Percentiles rank a stretch among this genome's conserved stretches.
Evolutionary conservation across 139 green algal species (phyloP).

Genomic region (Spirogloea muscicola): DNA sequence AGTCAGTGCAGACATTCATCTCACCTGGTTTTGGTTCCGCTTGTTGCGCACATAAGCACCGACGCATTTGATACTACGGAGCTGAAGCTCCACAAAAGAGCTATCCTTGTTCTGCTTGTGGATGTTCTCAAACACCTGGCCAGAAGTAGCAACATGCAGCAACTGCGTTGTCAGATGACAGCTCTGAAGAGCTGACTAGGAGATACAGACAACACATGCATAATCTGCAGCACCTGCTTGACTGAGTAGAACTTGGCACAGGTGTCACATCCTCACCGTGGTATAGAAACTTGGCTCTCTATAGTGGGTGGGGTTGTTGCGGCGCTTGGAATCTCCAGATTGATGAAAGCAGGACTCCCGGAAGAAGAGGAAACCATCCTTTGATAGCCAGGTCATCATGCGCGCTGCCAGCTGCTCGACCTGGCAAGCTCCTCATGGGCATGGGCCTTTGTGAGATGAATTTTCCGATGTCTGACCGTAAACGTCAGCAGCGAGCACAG

Average conservation of each 20-base stretch:
- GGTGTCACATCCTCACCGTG: conserved; percentile 70
- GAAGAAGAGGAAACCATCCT: conserved; percentile 77
- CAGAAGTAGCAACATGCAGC: too few species aligned
- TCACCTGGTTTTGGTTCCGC: conserved; percentile 83
- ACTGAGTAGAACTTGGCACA: conserved; percentile 67
- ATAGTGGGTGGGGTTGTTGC: conserved; percentile 86
- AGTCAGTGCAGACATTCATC: too few species aligned
- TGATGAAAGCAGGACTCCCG: conserved; percentile 83
- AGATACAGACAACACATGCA: too few species aligned
- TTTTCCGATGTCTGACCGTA: too few species aligned
- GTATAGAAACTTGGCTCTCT: conserved; percentile 50
- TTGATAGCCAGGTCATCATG: conserved; percentile 44
- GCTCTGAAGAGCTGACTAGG: too few species aligned
- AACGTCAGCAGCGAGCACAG: too few species aligned
- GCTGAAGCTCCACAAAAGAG: conserved; percentile 50
- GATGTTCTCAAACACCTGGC: too few species aligned
- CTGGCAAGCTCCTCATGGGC: too few species aligned
- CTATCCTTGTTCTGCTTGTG: too few species aligned
- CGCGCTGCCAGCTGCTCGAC: conserved; percentile 9
- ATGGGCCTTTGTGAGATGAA: too few species aligned
- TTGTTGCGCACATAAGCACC: conserved; percentile 81
- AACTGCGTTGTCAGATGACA: too few species aligned
- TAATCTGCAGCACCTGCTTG: conserved; percentile 5
- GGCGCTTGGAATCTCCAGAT: conserved; percentile 67
- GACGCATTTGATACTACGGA: conserved; percentile 67